These are phyloP conservation scores for Panellus pusillus DNA, from an alignment of 768 basidiomycete genomes.

Conservation along the genomic window DNA sequence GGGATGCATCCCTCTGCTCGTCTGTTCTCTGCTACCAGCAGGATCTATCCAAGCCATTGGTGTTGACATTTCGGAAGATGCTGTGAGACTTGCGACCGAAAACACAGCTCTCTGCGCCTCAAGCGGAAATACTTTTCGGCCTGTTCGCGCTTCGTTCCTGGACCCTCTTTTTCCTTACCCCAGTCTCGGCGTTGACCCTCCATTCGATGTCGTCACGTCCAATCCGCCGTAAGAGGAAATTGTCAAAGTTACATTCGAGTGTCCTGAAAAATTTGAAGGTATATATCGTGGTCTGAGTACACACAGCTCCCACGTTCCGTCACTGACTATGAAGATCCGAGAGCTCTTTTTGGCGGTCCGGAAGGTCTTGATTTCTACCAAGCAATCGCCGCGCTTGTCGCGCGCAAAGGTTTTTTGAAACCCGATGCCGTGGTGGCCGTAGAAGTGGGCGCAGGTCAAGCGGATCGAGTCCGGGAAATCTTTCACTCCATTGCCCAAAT, in stretches of 20 bases:
- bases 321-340: slow-evolving; percentile 73
- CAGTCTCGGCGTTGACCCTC: slow-evolving; percentile 35
- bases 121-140: slow-evolving; percentile 40
- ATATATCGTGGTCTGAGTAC: slow-evolving; percentile 73
- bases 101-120: slow-evolving; percentile 44
- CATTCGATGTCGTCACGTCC: slow-evolving; percentile 78
- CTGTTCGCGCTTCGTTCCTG: slow-evolving; percentile 43
- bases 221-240: slow-evolving; percentile 64
- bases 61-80: slow-evolving; percentile 67
- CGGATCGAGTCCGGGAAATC: slow-evolving; percentile 57
- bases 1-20: slow-evolving; percentile 87
- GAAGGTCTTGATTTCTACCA: slow-evolving; percentile 66
- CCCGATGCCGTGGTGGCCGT: slow-evolving; percentile 62
- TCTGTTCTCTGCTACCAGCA: slow-evolving; percentile 64
- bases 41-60: slow-evolving; percentile 57
- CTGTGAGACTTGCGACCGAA: slow-evolving; percentile 51
- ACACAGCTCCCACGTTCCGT: slow-evolving; percentile 66
- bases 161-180: slow-evolving; percentile 42
- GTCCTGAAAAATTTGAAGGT: no score
- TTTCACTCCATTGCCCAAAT: slow-evolving; percentile 50
- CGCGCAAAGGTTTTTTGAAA: slow-evolving; percentile 50
- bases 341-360: slow-evolving; percentile 78
- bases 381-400: slow-evolving; percentile 63
- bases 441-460: slow-evolving; percentile 80
- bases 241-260: no score